A percentile compares a stretch with the other conserved stretches of the same genome.
phyloP scores from a whole-genome alignment of 106 monocot genomes.

The Phalaenopsis equestris region DNA sequence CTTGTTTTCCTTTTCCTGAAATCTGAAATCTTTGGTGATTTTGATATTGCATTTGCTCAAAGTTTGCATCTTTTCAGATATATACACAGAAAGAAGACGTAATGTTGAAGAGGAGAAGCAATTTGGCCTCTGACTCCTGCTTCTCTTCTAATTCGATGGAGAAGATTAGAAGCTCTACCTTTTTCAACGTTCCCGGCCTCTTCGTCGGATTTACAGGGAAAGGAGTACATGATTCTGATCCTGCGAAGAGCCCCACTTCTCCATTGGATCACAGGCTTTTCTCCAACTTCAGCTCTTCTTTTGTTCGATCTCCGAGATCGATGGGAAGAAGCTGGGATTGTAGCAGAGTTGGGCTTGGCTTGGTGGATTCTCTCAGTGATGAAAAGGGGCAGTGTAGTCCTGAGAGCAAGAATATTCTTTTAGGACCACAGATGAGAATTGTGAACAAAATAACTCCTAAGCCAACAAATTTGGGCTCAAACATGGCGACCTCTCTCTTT shows the following conservation, averaged over 20 bases:
- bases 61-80: neutral
- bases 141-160: slow-evolving; percentile 10
- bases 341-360: slow-evolving; percentile 43
- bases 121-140: slow-evolving; percentile 10
- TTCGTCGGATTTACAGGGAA: slow-evolving; percentile 50
- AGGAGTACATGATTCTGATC: slow-evolving; percentile 24
- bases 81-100: neutral
- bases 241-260: slow-evolving; percentile 67
- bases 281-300: slow-evolving; percentile 24
- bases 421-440: slow-evolving; percentile 28
- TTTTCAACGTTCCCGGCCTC: slow-evolving; percentile 52
- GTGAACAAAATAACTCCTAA: neutral
- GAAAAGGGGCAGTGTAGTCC: neutral
- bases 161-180: slow-evolving; percentile 15
- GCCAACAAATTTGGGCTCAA: slow-evolving; percentile 5
- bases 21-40: neutral
- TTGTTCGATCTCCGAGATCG: slow-evolving; percentile 35
- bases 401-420: slow-evolving; percentile 20
- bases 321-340: slow-evolving; percentile 45
- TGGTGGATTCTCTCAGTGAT: slow-evolving; percentile 44
- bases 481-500: neutral
- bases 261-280: slow-evolving; percentile 48
- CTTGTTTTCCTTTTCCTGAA: neutral
- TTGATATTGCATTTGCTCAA: neutral
- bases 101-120: slow-evolving; percentile 49